Base-by-base conservation (phyloP, 2,329 filamentous ascomycete species). In the Alternaria sp. region DNA sequence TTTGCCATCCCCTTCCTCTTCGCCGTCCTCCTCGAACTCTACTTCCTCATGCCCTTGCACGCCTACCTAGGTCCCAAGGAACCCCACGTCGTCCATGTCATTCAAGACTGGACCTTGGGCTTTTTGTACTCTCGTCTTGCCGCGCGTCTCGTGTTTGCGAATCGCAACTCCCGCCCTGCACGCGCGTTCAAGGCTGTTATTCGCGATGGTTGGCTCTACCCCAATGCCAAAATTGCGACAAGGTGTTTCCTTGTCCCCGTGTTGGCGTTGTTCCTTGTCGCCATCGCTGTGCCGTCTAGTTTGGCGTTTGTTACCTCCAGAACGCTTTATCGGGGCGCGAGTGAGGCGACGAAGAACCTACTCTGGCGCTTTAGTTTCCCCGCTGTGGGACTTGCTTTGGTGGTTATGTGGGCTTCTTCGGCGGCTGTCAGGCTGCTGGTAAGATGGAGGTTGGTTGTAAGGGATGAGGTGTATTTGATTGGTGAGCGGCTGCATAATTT, bases 401-500 rank as follows among this genome's bases (percentile, higher is more conserved):
- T 84, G 30, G 75, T 80, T 2, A 73, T 86, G 9, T 85, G 83
- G 73, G 84, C 85, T 11, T 74, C 90, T n/a, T 76, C 70, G 28
- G 79, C 81, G 27, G 79, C 84, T 57, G 73, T 81, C 1, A 80
- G 85, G 46, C 85, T 92, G 54, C 85, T 95, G 53, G 86, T 87
- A 48, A 82, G 87, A 20, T 98, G 94, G 94, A 88, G 92, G 70
- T 85, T 89, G 59, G 87, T 90, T 59, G 93, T 99, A 48, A 85
- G 93, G 40, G 96, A 99, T 77, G 96, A 99, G 80, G 94, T 97
- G 0, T 99, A 99, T 77, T 83, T 99, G 45, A 95, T 98, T 74
- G 95, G 95, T 2, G 94, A 99, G 81, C 84, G 94, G 61, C 80
- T 99, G 73, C 96, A 99, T 81, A 99, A 99, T 78, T 97, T 97